A percentile compares a stretch with the other conserved stretches of the same genome.
These are phyloP conservation scores for Lodderomyces elongisporus DNA, from an alignment of 1,139 yeast genomes.

Conservation along the genomic window DNA sequence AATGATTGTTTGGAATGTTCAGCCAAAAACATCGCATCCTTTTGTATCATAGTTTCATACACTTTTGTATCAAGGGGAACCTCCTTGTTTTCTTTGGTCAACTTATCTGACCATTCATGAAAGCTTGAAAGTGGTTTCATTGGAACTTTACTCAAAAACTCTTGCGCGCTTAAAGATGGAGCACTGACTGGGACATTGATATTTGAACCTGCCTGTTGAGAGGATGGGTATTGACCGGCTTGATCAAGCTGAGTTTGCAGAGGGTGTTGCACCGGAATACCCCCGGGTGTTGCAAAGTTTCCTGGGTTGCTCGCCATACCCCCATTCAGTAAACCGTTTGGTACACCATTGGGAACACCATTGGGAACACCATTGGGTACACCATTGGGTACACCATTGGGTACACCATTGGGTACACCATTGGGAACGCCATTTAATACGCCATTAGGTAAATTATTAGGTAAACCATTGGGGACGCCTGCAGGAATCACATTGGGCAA, in stretches of 20 bases:
- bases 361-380: neutral
- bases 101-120: slow-evolving; percentile 54
- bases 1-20: slow-evolving; percentile 31
- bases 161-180: slow-evolving; percentile 9
- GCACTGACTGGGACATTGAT: neutral
- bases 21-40: slow-evolving; percentile 42
- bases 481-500: neutral
- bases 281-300: no score
- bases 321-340: no score
- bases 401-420: no score
- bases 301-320: neutral
- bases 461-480: neutral
- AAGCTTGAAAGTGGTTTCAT: slow-evolving; percentile 18
- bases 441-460: neutral
- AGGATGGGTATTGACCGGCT: neutral
- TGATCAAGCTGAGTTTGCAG: slow-evolving; percentile 1
- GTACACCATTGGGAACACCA: no score
- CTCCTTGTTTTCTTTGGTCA: slow-evolving; percentile 37
- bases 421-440: neutral
- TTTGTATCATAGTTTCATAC: slow-evolving; percentile 54
- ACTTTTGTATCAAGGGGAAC: slow-evolving; percentile 46
- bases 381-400: neutral
- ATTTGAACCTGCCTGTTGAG: neutral
- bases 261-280: slow-evolving; percentile 3
- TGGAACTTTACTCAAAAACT: slow-evolving; percentile 19